Evolutionary conservation across 1,284 basidiomycete species (phyloP), one percentile per base, ranked within the genome.

Genomic region (Ceratobasidium sp.): DNA sequence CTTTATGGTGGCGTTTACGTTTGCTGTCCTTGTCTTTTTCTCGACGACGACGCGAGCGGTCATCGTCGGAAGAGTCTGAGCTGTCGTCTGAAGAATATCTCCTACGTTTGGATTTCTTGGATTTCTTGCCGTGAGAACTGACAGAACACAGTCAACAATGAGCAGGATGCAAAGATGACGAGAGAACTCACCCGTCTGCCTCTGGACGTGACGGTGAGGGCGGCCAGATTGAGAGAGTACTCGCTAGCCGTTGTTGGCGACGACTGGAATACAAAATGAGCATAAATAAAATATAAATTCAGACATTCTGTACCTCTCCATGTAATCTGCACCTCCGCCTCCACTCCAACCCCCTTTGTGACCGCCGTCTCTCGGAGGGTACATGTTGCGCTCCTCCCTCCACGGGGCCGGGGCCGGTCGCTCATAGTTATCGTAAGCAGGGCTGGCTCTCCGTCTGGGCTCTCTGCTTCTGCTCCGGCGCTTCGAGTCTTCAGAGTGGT

Each of bases 161-260:
- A 57, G 60, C 39, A 27, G 4, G 50, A 66, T 49, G 41, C 25
- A 29, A 16, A 25, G 2, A 44, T 2, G 42, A 46, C 52, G 64
- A 21, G 33, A 36, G 44, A 13, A 82, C 88, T 57, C 79, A 91
- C 89, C 84, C 72, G 67, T 80, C 77, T 29, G 85, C 82, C 58
- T 81, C 78, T 60, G 85, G 84, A 27, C 82, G 84, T 73, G 89
- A 88, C 0, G 94, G 94, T 2, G 93, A 95, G 1, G 85, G 78
- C 0, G 94, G 94, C 94, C 94, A 97, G 56, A 95, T 83, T 72
- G 84, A 84, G 1, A 90, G 76, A 4, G 82, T 82, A 11, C 80
- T 86, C 1, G 76, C 80, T 71, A 89, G 87, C 60, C 94, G 82
- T 76, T 93, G 86, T 69, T 82, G 76, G 59, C 91, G 82, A 25